A percentile compares a stretch with the other conserved stretches of the same genome.
phyloP scores from a whole-genome alignment of 345 rosid genomes.

The Jatropha curcas region DNA sequence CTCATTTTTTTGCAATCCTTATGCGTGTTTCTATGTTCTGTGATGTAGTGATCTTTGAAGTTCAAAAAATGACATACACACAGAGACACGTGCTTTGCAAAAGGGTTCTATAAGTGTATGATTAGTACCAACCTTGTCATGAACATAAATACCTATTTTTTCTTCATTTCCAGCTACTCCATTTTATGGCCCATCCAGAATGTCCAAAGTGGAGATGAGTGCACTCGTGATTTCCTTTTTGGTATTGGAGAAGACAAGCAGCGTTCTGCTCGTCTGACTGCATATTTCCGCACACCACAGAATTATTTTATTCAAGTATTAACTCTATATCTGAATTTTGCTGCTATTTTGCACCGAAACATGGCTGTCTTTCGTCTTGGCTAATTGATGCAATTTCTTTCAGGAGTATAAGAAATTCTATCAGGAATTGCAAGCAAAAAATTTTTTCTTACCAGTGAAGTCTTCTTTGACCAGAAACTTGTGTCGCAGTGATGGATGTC shows the following conservation, averaged over 20 bases:
- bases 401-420: conserved; percentile 74
- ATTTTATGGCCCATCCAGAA: conserved; percentile 76
- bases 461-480: conserved; percentile 43
- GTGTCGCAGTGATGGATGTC: conserved; percentile 43
- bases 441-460: conserved; percentile 30
- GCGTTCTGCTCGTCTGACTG: conserved; percentile 88
- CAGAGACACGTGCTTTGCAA: neutral
- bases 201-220: conserved; percentile 64
- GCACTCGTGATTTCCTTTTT: conserved; percentile 78
- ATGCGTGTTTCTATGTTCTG: neutral
- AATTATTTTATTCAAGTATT: conserved; percentile 71
- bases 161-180: conserved; percentile 57
- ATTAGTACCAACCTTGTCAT: neutral
- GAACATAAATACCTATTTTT: neutral
- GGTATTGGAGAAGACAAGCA: conserved; percentile 96
- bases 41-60: neutral
- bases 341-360: conserved; percentile 10
- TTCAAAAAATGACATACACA: neutral
- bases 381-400: conserved; percentile 14
- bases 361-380: conserved; percentile 14
- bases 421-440: conserved; percentile 44
- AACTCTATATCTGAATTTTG: conserved; percentile 4
- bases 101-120: neutral
- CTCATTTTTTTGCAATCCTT: conserved; percentile 8
- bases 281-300: conserved; percentile 87